A percentile compares a stretch with the other conserved stretches of the same genome.
phyloP scores from a whole-genome alignment of 129 eudicot species.

The Chrysanthemum lavandulifolium region DNA sequence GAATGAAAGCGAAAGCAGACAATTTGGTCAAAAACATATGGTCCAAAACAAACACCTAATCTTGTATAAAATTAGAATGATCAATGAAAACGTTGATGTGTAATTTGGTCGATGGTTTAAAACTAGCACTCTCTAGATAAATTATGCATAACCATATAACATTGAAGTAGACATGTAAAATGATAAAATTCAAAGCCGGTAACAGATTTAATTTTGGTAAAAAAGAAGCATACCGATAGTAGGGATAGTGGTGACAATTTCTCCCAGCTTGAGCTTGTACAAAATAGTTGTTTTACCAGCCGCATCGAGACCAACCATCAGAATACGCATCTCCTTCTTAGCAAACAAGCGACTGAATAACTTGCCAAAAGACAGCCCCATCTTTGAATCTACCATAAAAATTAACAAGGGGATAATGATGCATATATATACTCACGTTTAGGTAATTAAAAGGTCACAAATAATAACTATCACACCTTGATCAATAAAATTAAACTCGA shows the following conservation, averaged over 20 bases:
- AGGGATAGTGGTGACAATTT: slow-evolving; percentile 51
- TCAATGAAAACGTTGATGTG: too few species aligned
- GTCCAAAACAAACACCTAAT: too few species aligned
- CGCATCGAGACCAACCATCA: slow-evolving; percentile 59
- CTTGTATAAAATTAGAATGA: too few species aligned
- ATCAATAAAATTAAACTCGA: too few species aligned
- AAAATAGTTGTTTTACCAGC: slow-evolving; percentile 58
- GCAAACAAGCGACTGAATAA: slow-evolving; percentile 50
- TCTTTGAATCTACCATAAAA: slow-evolving; percentile 29
- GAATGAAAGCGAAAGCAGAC: too few species aligned
- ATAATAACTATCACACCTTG: too few species aligned
- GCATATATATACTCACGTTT: too few species aligned
- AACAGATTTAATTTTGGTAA: not conserved
- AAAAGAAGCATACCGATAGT: slow-evolving; percentile 39
- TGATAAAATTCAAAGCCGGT: not conserved
- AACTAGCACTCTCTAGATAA: too few species aligned
- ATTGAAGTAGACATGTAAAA: not conserved
- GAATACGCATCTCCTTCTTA: slow-evolving; percentile 47
- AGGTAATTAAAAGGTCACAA: too few species aligned
- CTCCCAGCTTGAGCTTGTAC: slow-evolving; percentile 54
- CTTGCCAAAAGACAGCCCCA: slow-evolving; percentile 50
- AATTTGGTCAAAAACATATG: too few species aligned
- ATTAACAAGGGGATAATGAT: too few species aligned
- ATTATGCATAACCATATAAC: not conserved
- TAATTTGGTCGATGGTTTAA: too few species aligned